Base-by-base conservation (phyloP, 768 basidiomycete genomes). In the Phaffia tasmanica region DNA sequence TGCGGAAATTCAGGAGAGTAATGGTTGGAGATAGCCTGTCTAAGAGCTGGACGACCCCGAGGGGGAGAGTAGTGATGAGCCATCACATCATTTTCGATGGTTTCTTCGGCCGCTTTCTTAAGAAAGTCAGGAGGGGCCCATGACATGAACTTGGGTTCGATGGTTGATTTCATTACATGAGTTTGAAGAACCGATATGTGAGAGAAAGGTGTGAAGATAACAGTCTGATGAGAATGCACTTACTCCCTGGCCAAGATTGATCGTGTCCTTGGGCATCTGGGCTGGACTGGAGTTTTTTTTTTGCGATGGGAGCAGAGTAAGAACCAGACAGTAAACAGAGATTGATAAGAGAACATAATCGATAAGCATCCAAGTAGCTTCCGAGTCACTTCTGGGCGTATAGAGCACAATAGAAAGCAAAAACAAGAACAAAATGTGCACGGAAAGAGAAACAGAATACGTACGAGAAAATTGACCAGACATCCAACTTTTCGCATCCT, bases 251-350 rank as follows among this genome's bases (percentile, higher is more conserved):
- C 94, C 94, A 54, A 99, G 85, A 77, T 99, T 99, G 74, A 99
- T 87, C 70, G 89, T 90, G 74, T 97, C 89, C 14, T 83, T 70
- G 0, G 94, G 94, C 70, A 98, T 81, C 73, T 95, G 94, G 51
- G 81, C 85, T 54, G 83, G 89, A 74, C 91, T 95, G 74, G 54
- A 64, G 25, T 23, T 8, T 14, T 6, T 23, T 23, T 8, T 14
- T 6, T 23, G 46, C 9, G 18, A 2, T 35, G 23, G 3, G 23
- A 35, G 1, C n/a, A 61, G 35, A 16, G 21, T 6, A 23, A 27
- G 35, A 59, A 16, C 47, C 46, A 61, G 56, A 6, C 29, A 18
- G 62, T 18, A 32, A 48, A 55, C 32, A 29, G n/a, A 25, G 23
- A 19, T 32, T 21, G 55, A 57, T 46, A 23, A 46, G 27, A 27